Conservation (phyloP, 2,329 filamentous ascomycete species). For the Colletotrichum sojae region DNA sequence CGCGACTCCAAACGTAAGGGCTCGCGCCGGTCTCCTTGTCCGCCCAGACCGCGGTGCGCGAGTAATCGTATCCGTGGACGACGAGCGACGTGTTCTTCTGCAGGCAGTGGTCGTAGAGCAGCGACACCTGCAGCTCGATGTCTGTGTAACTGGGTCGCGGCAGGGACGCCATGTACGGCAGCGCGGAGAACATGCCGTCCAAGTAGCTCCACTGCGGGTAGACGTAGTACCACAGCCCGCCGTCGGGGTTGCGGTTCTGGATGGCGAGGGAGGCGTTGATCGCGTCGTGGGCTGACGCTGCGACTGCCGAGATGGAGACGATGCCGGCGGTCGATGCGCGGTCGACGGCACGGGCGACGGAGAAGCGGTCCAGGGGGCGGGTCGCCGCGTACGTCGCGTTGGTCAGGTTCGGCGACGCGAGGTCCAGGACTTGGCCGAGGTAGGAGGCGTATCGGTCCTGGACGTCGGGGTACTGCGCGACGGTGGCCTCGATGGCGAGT, state of each 20-base stretch:
- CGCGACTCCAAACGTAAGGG: constrained; percentile 41
- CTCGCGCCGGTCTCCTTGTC: constrained; percentile 38
- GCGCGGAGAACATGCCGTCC: constrained; percentile 66
- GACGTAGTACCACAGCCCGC: constrained; percentile 55
- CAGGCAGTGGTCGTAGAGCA: constrained; percentile 40
- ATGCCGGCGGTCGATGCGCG: constrained; percentile 21
- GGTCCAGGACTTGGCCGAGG: constrained; percentile 40
- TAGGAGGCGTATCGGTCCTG: constrained; percentile 29
- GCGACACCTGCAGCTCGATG: constrained; percentile 43
- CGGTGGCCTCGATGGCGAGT: constrained; percentile 40
- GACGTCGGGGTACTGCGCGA: constrained; percentile 39
- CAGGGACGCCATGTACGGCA: constrained; percentile 54
- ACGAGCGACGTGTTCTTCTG: constrained; percentile 33
- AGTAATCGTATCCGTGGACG: constrained; percentile 42
- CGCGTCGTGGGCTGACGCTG: constrained; percentile 34
- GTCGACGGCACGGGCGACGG: constrained; percentile 41
- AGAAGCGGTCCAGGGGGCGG: constrained; percentile 45
- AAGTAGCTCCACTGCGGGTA: constrained; percentile 68
- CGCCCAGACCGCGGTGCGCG: constrained; percentile 40
- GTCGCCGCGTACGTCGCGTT: constrained; percentile 38
- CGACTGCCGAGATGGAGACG: constrained; percentile 21
- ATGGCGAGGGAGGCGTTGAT: constrained; percentile 43
- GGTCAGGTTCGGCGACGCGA: constrained; percentile 31
- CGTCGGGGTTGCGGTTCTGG: constrained; percentile 49
- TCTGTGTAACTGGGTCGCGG: constrained; percentile 39